Percentiles rank a stretch among this genome's conserved stretches.
Conservation (phyloP, 192 early-diverging fungal genomes). For the Backusella luteola region DNA sequence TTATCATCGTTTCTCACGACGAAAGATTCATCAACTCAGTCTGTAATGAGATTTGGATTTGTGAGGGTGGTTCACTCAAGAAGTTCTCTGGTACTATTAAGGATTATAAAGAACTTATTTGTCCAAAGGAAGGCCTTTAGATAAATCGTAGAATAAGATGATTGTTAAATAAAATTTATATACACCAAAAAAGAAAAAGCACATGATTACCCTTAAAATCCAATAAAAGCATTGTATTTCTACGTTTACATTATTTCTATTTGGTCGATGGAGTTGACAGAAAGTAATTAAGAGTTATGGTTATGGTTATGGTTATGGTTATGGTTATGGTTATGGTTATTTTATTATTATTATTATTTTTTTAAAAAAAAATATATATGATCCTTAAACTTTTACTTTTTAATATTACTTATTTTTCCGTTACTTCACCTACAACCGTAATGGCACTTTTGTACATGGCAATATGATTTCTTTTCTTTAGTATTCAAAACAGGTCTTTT, state of each 20-base stretch:
- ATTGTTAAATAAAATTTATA: not conserved
- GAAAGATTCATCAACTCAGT: conserved; percentile 90
- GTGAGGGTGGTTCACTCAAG: conserved; percentile 76
- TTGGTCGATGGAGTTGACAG: not conserved
- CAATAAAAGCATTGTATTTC: conserved; percentile 7
- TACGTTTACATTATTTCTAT: not conserved
- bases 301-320: too few relatives aligned
- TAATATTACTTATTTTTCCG: not conserved
- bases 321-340: too few relatives aligned
- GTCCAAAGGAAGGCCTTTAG: conserved; percentile 12
- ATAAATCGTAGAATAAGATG: not conserved
- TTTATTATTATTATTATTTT: too few relatives aligned
- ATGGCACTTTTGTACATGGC: not conserved
- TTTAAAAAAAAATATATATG: not conserved
- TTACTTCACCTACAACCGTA: not conserved
- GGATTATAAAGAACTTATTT: conserved; percentile 60
- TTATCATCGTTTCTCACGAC: conserved; percentile 97
- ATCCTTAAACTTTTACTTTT: not conserved
- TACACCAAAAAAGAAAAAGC: not conserved
- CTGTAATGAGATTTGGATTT: conserved; percentile 93
- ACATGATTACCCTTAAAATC: not conserved
- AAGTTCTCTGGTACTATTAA: conserved; percentile 88
- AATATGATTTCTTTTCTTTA: not conserved
- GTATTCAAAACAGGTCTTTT: not conserved
- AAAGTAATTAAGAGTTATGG: not conserved